These are phyloP conservation scores for Elongisporangium senticosum DNA, from an alignment of 352 stramenopile species.

Conservation along the genomic window DNA sequence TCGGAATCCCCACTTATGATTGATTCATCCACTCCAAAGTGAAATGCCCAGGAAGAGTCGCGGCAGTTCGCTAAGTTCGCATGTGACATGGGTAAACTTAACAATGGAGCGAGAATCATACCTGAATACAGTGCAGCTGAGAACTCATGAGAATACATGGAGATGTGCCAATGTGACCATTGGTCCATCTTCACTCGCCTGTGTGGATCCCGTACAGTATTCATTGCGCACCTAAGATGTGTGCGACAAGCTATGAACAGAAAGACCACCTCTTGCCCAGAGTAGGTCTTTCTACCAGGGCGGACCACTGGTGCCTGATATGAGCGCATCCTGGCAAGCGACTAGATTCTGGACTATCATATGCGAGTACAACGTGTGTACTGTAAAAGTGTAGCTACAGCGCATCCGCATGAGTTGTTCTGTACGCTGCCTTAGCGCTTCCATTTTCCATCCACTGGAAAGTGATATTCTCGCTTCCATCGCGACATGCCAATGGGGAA, in stretches of 20 bases:
- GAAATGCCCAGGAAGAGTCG: neutral
- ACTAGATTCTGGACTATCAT: neutral
- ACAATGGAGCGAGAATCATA: neutral
- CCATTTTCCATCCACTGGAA: no score
- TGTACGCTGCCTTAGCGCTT: neutral
- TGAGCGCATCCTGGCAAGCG: neutral
- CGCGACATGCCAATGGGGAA: no score
- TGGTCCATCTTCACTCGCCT: neutral
- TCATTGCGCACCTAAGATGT: neutral
- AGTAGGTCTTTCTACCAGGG: neutral
- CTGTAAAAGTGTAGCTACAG: neutral
- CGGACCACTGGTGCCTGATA: neutral
- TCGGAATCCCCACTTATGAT: no score
- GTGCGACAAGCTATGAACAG: neutral
- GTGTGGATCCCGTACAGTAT: neutral
- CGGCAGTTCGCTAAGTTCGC: neutral
- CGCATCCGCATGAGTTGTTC: neutral
- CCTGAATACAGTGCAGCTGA: neutral
- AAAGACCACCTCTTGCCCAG: neutral
- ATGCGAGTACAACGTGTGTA: neutral
- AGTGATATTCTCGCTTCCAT: no score
- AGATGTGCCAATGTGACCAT: neutral
- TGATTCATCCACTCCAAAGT: no score
- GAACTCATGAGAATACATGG: neutral
- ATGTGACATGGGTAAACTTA: neutral